phyloP scores from a whole-genome alignment of 768 basidiomycete genomes.

The Leccinellum rugosiceps region DNA sequence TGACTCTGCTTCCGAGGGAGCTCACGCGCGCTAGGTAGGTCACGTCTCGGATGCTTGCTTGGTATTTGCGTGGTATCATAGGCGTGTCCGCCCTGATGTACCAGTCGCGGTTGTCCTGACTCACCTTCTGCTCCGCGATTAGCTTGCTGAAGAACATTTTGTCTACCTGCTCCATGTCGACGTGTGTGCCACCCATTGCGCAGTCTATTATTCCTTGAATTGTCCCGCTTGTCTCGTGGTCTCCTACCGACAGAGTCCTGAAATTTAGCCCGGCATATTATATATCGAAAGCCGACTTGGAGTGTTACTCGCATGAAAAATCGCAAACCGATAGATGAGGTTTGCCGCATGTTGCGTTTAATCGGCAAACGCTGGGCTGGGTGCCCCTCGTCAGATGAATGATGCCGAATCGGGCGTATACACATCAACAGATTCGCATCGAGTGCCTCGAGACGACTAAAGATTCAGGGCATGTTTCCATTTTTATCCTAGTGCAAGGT shows the following conservation, averaged over 20 bases:
- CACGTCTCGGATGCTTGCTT: background rate
- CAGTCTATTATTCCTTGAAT: background rate
- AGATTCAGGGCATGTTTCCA: background rate
- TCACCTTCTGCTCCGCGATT: too few species aligned
- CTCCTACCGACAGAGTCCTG: background rate
- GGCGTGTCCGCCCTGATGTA: background rate
- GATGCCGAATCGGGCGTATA: background rate
- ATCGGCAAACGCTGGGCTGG: background rate
- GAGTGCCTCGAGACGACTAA: background rate
- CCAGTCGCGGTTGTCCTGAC: background rate
- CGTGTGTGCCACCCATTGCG: background rate
- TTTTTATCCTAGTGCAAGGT: background rate
- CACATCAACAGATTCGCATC: background rate
- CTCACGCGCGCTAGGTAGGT: background rate
- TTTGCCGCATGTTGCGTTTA: background rate
- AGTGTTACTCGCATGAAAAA: slow-evolving; percentile 60
- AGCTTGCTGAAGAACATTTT: background rate
- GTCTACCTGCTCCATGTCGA: background rate
- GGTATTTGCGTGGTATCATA: background rate
- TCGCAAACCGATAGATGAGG: slow-evolving; percentile 41
- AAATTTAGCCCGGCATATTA: background rate
- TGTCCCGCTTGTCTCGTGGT: background rate
- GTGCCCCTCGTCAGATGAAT: background rate
- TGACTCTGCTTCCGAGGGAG: background rate
- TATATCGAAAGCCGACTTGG: slow-evolving; percentile 57